Percentiles rank a stretch among this genome's conserved stretches.
Evolutionary conservation across 805 yeast species (phyloP).

Genomic region (Sugiyamaella chiloensis): DNA sequence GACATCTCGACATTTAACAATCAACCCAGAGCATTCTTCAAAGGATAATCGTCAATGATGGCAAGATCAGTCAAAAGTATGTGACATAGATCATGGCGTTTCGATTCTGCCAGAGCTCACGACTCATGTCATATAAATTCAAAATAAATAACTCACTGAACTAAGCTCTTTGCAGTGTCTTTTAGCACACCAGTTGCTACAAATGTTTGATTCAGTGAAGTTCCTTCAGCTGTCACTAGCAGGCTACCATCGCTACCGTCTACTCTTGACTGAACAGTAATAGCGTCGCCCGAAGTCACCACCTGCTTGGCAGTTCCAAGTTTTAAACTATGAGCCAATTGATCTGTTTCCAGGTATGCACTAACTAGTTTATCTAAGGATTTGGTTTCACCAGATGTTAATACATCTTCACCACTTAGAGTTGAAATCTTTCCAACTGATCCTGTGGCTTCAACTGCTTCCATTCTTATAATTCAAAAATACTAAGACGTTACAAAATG

Average conservation of each 20-base stretch:
- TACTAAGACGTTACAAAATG: no score
- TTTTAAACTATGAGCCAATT: constrained; percentile 19
- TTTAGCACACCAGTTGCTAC: constrained; percentile 19
- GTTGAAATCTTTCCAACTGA: constrained; percentile 21
- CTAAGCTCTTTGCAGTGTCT: constrained; percentile 9
- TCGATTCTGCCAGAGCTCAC: no score
- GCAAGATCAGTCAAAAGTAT: no score
- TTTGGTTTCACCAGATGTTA: constrained; percentile 8
- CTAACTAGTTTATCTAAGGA: constrained; percentile 13
- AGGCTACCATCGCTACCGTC: constrained; percentile 10
- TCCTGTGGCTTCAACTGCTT: not conserved
- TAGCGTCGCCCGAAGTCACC: not conserved
- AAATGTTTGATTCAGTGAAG: constrained; percentile 11
- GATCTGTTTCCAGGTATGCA: constrained; percentile 19
- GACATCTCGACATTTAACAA: no score
- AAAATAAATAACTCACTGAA: no score
- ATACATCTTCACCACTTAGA: constrained; percentile 19
- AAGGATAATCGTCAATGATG: no score
- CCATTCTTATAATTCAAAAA: no score
- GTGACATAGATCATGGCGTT: no score
- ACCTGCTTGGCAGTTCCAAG: constrained; percentile 20
- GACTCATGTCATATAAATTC: no score
- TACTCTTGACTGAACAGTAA: constrained; percentile 15
- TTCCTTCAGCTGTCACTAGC: constrained; percentile 16
- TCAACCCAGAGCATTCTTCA: no score